Base-by-base conservation (phyloP, 2,329 filamentous ascomycete species). In the Neonectria ditissima region DNA sequence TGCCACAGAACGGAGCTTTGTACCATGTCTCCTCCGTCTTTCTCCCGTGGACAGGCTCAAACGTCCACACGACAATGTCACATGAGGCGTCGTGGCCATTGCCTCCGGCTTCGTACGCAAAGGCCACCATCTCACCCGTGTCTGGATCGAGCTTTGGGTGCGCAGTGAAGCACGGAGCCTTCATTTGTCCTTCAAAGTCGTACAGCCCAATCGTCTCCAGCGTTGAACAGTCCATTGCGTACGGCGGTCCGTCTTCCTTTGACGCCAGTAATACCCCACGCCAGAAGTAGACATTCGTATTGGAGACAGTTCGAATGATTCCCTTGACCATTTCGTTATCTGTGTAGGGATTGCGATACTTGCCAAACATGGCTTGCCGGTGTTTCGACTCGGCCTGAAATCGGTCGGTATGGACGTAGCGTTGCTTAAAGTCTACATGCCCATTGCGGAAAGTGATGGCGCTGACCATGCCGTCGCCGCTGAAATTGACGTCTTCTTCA, bases 401-500 rank as follows among this genome's bases (percentile, higher is more conserved):
- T 20, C 48, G 34, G 20, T 59, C 57, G 7, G 50, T 59, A 4
- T 39, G 39, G 4, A 59, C 57, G 20, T 39, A 59, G 2, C 57
- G 57, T 3, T 53, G 57, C 30, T 59, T 53, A 16, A 44, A 59
- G 18, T 59, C 57, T 5, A 54, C 57, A 30, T 59, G 57, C 11
- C 57, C 57, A 7, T 59, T 22, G 7, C 20, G 14, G n/a, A 59
- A 45, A 10, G 41, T 26, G n/a, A 59, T 45, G 2, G 66, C 55
- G 10, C 50, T 65, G 10, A 68, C 57, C 1, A 65, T 60, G 3
- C 66, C 66, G 1, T 68, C 66, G 5, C 65, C 66, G 1, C 61
- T 68, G 3, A 68, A 68, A 5, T 63, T 48, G 30, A 68, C 41
- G 16, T 68, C 66, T 8, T 68, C 48, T 16, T 68, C 47, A n/a